Evolutionary conservation across 441 rosid species (phyloP), one percentile per base, ranked within the genome.

Genomic region (Geranium incanum): DNA sequence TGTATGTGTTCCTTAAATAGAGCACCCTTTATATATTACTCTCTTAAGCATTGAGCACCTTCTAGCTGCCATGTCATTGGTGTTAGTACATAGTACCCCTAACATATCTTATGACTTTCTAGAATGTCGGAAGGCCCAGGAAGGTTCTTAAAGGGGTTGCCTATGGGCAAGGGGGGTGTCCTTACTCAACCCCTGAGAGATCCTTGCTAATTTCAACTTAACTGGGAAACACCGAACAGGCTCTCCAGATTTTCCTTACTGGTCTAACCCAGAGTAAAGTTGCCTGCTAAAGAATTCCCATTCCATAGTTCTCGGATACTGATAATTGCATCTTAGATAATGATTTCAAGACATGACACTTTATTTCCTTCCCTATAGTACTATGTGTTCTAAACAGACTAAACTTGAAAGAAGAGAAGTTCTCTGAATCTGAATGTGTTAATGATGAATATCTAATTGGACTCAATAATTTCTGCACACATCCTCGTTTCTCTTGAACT

Each of bases 401-500:
- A n/a, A 7, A 16, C 62, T 0, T 15, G 62, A 8, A 55, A 55
- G 62, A 5, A 55, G 5, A n/a, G 62, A 16, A 55, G 19, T 55
- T 55, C 62, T 15, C 23, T 16, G 62, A n/a, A 55, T 15, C 7
- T 55, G 62, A 55, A 55, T 55, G 62, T 19, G 6, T 55, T 15
- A 55, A 55, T 4, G 13, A 45, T 45, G 13, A 45, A 45, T 45
- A 6, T 45, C 12, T 7, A 5, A 45, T 9, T 45, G 62, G 16
- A 13, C 15, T 55, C 33, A 9, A 55, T 6, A 7, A 45, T 45
- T 45, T 9, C 52, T 11, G 60, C 7, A 4, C 7, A 4, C 60
- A 23, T 62, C 66, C 66, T 62, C 5, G 9, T 62, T 62, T 62
- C 66, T 62, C 66, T 62, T 62, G 38, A 57, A 67, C 21, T 38